A percentile compares a stretch with the other conserved stretches of the same genome.
Conservation (phyloP, 192 early-diverging fungal species). For the Coemansia sp. region DNA sequence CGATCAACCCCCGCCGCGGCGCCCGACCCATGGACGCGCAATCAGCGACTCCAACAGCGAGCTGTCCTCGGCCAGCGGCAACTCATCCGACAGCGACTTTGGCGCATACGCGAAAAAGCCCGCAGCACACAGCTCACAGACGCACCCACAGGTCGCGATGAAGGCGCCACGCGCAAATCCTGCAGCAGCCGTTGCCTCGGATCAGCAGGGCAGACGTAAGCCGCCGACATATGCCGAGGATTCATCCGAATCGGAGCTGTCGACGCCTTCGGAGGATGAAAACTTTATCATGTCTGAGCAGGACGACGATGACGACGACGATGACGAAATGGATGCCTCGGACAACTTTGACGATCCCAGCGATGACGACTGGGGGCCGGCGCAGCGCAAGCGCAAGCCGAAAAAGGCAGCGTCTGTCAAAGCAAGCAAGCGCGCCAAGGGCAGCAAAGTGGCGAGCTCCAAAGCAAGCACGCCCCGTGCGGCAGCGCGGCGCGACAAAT, state of each 20-base stretch:
- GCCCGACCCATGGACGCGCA: constrained; percentile 38
- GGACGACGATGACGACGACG: constrained; percentile 55
- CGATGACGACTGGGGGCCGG: constrained; percentile 50
- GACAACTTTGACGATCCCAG: constrained; percentile 44
- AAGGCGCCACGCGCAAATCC: constrained; percentile 44
- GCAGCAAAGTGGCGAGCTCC: not conserved
- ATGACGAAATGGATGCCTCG: constrained; percentile 26
- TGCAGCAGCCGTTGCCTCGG: not conserved
- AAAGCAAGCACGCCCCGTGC: constrained; percentile 7
- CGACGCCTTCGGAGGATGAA: constrained; percentile 31
- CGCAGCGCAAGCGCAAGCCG: constrained; percentile 51
- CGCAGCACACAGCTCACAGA: constrained; percentile 5
- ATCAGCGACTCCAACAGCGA: constrained; percentile 54
- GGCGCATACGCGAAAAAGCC: constrained; percentile 25
- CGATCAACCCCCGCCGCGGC: constrained; percentile 15
- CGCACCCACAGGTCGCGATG: constrained; percentile 41
- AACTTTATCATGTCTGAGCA: constrained; percentile 39
- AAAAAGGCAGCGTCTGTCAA: constrained; percentile 25
- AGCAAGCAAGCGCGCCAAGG: constrained; percentile 43
- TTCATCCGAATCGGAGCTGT: constrained; percentile 32
- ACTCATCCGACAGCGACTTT: constrained; percentile 38
- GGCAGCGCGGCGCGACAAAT: constrained; percentile 15
- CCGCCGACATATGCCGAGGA: constrained; percentile 21
- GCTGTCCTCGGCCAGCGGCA: constrained; percentile 23
- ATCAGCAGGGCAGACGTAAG: constrained; percentile 6